These are phyloP conservation scores for Aspergillus chevalieri DNA, from an alignment of 2,329 filamentous ascomycete species.

Conservation along the genomic window DNA sequence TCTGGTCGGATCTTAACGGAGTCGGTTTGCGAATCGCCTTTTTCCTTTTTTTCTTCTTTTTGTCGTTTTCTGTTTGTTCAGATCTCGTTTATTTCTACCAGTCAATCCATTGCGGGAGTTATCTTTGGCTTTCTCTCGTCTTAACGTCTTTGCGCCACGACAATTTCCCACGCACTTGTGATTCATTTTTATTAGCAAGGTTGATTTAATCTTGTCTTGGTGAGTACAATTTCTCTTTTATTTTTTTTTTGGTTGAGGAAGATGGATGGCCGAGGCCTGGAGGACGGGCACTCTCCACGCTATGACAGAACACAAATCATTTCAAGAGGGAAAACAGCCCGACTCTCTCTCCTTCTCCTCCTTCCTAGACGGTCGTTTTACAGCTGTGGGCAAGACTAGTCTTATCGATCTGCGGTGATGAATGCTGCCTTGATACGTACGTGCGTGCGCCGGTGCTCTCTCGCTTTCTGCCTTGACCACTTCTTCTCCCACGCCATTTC, in stretches of 20 bases:
- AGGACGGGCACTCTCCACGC: neutral
- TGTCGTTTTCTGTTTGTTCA: conserved; percentile 9
- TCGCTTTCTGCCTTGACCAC: conserved; percentile 1
- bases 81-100: conserved; percentile 10
- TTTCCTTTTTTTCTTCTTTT: conserved; percentile 15
- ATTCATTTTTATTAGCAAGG: conserved; percentile 14
- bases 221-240: conserved; percentile 9
- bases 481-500: neutral
- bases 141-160: conserved; percentile 16
- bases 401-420: neutral
- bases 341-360: neutral
- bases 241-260: neutral
- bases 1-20: conserved; percentile 23
- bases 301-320: no score
- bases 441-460: neutral
- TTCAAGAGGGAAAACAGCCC: neutral
- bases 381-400: neutral
- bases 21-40: conserved; percentile 24
- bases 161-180: conserved; percentile 11
- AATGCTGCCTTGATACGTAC: neutral
- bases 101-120: conserved; percentile 21
- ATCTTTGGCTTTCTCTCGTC: conserved; percentile 13
- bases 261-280: neutral
- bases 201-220: conserved; percentile 14
- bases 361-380: neutral